A percentile compares a stretch with the other conserved stretches of the same genome.
Evolutionary conservation across 1,139 yeast species (phyloP).

Genomic region (Suhomyces kunorum): DNA sequence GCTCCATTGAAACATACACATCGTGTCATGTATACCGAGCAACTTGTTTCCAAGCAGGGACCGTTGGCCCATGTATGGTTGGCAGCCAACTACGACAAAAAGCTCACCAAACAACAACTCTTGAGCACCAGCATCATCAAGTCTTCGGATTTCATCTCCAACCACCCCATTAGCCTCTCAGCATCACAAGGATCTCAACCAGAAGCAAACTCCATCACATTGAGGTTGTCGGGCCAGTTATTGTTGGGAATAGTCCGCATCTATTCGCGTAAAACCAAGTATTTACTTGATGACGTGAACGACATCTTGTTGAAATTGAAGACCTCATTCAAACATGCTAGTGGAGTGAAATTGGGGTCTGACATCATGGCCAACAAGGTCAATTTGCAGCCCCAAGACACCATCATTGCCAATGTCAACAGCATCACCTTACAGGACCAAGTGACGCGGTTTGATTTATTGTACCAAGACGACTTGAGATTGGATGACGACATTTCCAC

Average conservation of each 20-base stretch:
- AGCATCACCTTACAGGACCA: conserved; percentile 70
- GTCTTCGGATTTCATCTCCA: conserved; percentile 58
- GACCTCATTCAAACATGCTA: conserved; percentile 60
- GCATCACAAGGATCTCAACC: conserved; percentile 13
- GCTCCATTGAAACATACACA: not conserved
- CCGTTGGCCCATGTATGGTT: conserved; percentile 92
- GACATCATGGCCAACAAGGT: conserved; percentile 28
- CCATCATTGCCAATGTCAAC: conserved; percentile 55
- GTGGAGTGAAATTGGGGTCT: conserved; percentile 36
- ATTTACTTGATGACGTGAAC: conserved; percentile 79
- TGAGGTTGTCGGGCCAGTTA: conserved; percentile 85
- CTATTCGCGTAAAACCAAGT: conserved; percentile 83
- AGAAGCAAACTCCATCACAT: conserved; percentile 51
- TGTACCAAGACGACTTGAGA: conserved; percentile 63
- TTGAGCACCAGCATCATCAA: conserved; percentile 69
- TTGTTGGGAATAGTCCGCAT: conserved; percentile 87
- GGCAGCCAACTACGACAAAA: conserved; percentile 85
- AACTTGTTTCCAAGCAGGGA: conserved; percentile 63
- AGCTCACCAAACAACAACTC: conserved; percentile 74
- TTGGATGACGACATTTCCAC: conserved; percentile 45
- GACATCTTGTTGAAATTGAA: conserved; percentile 76
- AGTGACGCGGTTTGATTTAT: conserved; percentile 74
- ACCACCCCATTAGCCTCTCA: conserved; percentile 22
- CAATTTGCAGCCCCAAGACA: conserved; percentile 51
- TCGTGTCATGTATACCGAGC: conserved; percentile 38